phyloP scores from a whole-genome alignment of 306 rosid genomes.

The Corylus avellana region DNA sequence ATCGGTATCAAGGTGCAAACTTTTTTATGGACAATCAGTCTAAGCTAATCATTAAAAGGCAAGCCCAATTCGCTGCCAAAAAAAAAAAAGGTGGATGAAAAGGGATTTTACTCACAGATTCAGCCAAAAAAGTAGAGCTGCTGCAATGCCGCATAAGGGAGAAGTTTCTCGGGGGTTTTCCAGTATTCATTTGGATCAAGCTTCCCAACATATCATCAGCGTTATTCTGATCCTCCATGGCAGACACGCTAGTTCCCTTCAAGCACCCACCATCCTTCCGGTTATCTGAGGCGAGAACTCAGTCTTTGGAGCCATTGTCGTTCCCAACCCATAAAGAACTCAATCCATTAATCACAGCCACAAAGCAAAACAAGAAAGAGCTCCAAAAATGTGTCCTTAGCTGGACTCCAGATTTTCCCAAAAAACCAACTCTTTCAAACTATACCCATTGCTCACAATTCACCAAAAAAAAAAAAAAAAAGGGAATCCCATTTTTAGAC shows the following conservation, averaged over 20 bases:
- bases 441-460: conserved; percentile 21
- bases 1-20: neutral
- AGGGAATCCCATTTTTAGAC: conserved; percentile 24
- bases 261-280: conserved; percentile 31
- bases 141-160: conserved; percentile 48
- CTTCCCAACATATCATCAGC: conserved; percentile 37
- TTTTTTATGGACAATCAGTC: neutral
- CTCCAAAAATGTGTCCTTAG: conserved; percentile 11
- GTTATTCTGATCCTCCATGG: conserved; percentile 50
- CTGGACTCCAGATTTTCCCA: conserved; percentile 10
- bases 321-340: conserved; percentile 32
- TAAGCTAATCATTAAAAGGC: neutral
- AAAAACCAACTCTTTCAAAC: conserved; percentile 23
- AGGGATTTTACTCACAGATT: conserved; percentile 44
- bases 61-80: too few species aligned
- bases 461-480: neutral
- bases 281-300: conserved; percentile 30
- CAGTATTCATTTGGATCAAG: conserved; percentile 31
- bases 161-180: conserved; percentile 61
- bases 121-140: conserved; percentile 53
- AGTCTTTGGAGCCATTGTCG: conserved; percentile 43
- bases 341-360: conserved; percentile 19
- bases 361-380: conserved; percentile 17
- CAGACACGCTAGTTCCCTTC: conserved; percentile 24
- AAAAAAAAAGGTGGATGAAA: too few species aligned